A percentile compares a stretch with the other conserved stretches of the same genome.
These are phyloP conservation scores for Durotheca rogersii DNA, from an alignment of 495 filamentous ascomycete species.

Conservation along the genomic window DNA sequence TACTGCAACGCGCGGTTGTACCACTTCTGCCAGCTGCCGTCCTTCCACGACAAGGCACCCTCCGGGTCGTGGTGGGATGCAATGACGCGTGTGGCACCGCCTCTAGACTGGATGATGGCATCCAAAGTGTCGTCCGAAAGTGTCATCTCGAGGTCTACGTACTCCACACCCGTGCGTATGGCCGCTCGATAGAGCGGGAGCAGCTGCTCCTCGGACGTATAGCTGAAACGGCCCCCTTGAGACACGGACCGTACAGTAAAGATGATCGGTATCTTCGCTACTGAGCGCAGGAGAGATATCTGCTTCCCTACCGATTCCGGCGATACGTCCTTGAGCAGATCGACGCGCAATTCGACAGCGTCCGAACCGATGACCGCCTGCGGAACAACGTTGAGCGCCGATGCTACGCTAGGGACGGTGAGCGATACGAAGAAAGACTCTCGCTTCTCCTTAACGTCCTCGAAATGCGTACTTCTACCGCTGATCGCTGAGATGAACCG, in stretches of 20 bases:
- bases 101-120: conserved; percentile 64
- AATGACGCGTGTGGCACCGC: conserved; percentile 74
- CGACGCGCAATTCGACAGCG: conserved; percentile 91
- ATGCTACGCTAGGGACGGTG: conserved; percentile 72
- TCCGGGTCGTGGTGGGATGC: conserved; percentile 92
- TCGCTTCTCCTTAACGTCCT: conserved; percentile 65
- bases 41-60: conserved; percentile 78
- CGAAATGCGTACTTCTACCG: conserved; percentile 65
- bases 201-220: conserved; percentile 67
- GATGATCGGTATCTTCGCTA: conserved; percentile 79
- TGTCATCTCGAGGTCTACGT: conserved; percentile 89
- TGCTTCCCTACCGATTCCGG: conserved; percentile 79
- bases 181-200: conserved; percentile 74
- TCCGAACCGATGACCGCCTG: conserved; percentile 81
- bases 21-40: conserved; percentile 81
- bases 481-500: conserved; percentile 75
- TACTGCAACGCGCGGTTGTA: conserved; percentile 85
- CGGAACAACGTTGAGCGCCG: conserved; percentile 63
- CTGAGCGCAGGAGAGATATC: conserved; percentile 73
- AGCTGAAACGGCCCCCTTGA: conserved; percentile 88
- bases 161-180: conserved; percentile 81
- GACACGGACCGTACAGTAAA: conserved; percentile 86
- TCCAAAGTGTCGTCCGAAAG: conserved; percentile 62
- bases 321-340: conserved; percentile 77
- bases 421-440: conserved; percentile 92